Evolutionary conservation across 1,284 basidiomycete species (phyloP).

Genomic region (Trichosporon asahii): DNA sequence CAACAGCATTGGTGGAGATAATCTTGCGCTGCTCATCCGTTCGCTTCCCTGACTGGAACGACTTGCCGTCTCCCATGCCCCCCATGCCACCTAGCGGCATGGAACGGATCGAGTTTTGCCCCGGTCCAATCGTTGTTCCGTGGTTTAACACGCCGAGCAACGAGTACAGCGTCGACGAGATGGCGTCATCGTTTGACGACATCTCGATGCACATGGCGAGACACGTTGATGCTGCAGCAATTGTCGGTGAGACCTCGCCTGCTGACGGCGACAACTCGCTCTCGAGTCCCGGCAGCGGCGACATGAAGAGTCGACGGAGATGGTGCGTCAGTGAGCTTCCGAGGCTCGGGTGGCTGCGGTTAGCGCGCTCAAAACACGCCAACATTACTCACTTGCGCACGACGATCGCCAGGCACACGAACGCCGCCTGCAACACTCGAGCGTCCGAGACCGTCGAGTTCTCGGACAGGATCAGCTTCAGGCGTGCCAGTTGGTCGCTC

Average conservation of each 20-base stretch:
- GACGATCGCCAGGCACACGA: constrained; percentile 45
- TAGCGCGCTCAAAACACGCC: constrained; percentile 8
- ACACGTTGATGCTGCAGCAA: constrained; percentile 82
- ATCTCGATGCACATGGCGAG: constrained; percentile 86
- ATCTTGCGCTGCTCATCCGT: constrained; percentile 80
- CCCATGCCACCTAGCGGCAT: constrained; percentile 15
- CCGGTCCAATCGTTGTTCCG: constrained; percentile 54
- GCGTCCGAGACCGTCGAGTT: constrained; percentile 72
- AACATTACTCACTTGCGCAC: constrained; percentile 68
- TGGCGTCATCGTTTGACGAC: constrained; percentile 80
- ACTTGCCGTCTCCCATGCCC: constrained; percentile 10
- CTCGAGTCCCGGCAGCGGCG: constrained; percentile 82
- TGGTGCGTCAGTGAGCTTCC: constrained; percentile 73
- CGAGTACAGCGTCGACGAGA: constrained; percentile 94
- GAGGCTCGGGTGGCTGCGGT: constrained; percentile 69
- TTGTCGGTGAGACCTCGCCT: constrained; percentile 57
- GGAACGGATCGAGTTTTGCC: constrained; percentile 31
- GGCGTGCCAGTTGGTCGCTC: constrained; percentile 63
- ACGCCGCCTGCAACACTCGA: constrained; percentile 51
- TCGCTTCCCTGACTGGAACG: constrained; percentile 24
- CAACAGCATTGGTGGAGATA: constrained; percentile 85
- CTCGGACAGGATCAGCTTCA: constrained; percentile 74
- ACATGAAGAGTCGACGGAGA: constrained; percentile 81
- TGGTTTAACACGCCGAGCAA: constrained; percentile 85
- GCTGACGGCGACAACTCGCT: constrained; percentile 62